Evolutionary conservation across 129 eudicot genomes (phyloP).

Genomic region (Arctium minus): DNA sequence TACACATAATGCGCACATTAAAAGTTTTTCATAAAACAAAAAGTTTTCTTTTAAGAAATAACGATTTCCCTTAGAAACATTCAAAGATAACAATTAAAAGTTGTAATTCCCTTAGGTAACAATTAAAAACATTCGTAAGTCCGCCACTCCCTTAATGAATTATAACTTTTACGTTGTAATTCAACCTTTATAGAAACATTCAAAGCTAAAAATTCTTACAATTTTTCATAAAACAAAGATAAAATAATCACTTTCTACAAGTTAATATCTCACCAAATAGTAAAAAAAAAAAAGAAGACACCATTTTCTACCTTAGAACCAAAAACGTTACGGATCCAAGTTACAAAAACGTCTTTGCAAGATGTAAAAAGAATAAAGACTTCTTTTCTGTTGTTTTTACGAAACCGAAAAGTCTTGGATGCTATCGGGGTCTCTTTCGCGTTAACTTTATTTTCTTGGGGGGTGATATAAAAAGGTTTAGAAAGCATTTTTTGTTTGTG

Average conservation of each 20-base stretch:
- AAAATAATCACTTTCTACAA: not conserved
- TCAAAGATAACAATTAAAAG: too few species aligned
- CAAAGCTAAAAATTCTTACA: too few species aligned
- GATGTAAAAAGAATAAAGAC: not conserved
- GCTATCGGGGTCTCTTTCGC: not conserved
- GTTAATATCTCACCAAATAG: not conserved
- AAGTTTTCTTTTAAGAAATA: too few species aligned
- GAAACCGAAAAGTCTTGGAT: not conserved
- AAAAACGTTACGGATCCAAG: not conserved
- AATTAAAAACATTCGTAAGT: too few species aligned
- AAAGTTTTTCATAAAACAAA: too few species aligned
- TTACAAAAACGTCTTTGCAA: not conserved
- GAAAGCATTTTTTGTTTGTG: slow-evolving; percentile 16
- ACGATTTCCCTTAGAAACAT: too few species aligned
- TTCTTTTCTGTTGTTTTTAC: not conserved
- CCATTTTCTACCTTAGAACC: not conserved
- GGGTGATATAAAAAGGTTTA: slow-evolving; percentile 20
- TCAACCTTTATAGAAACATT: too few species aligned
- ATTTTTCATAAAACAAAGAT: not conserved
- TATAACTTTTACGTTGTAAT: not conserved
- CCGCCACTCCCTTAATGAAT: too few species aligned
- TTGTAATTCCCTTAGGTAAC: too few species aligned
- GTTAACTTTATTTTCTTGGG: slow-evolving; percentile 25
- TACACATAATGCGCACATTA: too few species aligned
- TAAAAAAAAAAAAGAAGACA: not conserved